Evolutionary conservation across 1,139 yeast species (phyloP), one percentile per base, ranked within the genome.

Genomic region (Blastobotrys arbuscula): DNA sequence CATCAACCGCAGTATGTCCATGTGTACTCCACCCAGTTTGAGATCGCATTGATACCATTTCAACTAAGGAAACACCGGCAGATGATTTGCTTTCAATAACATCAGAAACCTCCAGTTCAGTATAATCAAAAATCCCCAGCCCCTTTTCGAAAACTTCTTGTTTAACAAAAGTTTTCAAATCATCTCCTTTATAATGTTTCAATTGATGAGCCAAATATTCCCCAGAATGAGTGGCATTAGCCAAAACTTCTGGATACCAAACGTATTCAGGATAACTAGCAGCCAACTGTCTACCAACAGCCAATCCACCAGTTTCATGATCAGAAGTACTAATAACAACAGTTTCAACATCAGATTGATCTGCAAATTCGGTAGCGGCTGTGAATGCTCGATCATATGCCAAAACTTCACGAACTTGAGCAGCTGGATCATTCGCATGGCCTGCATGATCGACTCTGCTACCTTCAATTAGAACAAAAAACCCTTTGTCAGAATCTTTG

Each of bases 381-480:
- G 75, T 65, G 66, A 84, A 84, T 3, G 94, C 88, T 48, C 76
- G 79, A 63, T 85, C 94, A 62, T 79, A 88, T 1, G 87, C 89
- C 53, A 84, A 66, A 2, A 83, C 85, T 62, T 84, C 94, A 55
- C 83, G 73, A 9, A 81, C 89, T 67, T 86, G 95, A 10, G 95
- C 92, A 12, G 88, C 87, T 12, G 96, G 89, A 63, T 88, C 96
- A 61, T 88, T 88, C 56, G 77, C 79, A 64, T 88, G 96, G 36
- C 95, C 95, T 3, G 95, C 95, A 64, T 88, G 96, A 65, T 88
- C 96, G 59, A 88, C 87, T 64, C 96, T 75, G 13, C 94, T 84
- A 8, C 95, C 95, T 70, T 88, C 96, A 52, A 88, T 78, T 64
- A 88, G 63, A 46, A 88, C 63, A 68, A 88, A 87, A 65, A 88